Evolutionary conservation across 345 rosid genomes (phyloP).

Genomic region (Citrus sp.): DNA sequence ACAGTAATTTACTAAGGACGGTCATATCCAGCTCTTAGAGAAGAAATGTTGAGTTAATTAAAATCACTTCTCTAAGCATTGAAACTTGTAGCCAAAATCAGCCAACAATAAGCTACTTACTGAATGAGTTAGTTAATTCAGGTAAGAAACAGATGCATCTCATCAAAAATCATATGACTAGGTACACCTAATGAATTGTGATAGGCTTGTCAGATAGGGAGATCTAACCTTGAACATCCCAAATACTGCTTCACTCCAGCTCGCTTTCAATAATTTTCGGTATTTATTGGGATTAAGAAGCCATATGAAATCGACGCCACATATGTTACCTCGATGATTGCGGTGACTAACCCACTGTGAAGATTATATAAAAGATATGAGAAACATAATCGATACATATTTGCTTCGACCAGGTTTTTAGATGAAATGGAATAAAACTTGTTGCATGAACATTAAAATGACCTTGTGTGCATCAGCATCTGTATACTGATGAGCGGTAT

Average conservation of each 20-base stretch:
- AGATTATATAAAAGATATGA: constrained; percentile 16
- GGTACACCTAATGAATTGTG: not conserved
- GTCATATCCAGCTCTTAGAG: not conserved
- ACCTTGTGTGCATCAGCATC: constrained; percentile 99
- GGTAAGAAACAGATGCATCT: not conserved
- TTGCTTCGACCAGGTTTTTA: not conserved
- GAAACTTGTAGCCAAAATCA: not conserved
- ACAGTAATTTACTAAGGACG: not conserved
- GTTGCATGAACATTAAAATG: constrained; percentile 14
- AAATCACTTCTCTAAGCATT: not conserved
- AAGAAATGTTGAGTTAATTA: not conserved
- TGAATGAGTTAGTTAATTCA: not conserved
- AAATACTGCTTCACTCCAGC: constrained; percentile 96
- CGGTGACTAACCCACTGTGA: constrained; percentile 95
- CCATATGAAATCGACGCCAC: constrained; percentile 99
- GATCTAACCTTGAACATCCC: constrained; percentile 86
- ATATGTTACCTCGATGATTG: constrained; percentile 90
- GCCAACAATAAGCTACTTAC: not conserved
- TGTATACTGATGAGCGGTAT: constrained; percentile 90
- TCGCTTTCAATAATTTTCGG: constrained; percentile 63
- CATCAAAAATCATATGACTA: not conserved
- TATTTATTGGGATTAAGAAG: constrained; percentile 86
- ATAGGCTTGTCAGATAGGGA: not conserved
- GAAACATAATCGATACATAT: constrained; percentile 4
- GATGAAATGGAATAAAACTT: not conserved